Evolutionary conservation across 768 basidiomycete genomes (phyloP).

Genomic region (Mrakia hoshinonis): DNA sequence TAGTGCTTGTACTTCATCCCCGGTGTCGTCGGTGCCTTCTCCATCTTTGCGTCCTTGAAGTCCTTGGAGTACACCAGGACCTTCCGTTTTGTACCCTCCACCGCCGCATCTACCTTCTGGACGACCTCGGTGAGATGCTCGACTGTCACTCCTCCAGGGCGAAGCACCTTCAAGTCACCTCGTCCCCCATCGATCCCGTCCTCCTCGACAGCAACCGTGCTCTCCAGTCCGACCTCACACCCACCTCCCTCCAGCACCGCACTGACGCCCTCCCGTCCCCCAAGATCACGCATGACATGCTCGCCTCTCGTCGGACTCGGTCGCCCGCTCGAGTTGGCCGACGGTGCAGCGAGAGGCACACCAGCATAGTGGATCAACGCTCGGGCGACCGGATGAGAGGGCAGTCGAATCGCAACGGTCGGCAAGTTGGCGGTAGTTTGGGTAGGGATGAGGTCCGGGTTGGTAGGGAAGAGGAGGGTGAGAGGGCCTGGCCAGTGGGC

Average conservation of each 20-base stretch:
- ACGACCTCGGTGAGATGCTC: conserved; percentile 62
- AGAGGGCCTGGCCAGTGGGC: conserved; percentile 93
- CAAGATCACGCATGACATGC: conserved; percentile 72
- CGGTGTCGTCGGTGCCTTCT: conserved; percentile 79
- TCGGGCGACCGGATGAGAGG: conserved; percentile 83
- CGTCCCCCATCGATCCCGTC: conserved; percentile 42
- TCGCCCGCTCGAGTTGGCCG: conserved; percentile 87
- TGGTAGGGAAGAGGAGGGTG: conserved; percentile 77
- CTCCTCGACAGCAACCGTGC: conserved; percentile 59
- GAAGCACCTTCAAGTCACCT: conserved; percentile 66
- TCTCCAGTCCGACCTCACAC: conserved; percentile 85
- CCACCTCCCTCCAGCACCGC: conserved; percentile 86
- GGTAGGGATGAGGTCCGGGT: conserved; percentile 54
- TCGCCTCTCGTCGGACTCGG: conserved; percentile 85
- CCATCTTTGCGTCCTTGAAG: conserved; percentile 59
- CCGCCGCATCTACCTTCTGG: conserved; percentile 30
- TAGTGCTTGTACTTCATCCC: conserved; percentile 99
- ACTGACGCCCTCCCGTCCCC: conserved; percentile 46
- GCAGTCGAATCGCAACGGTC: conserved; percentile 86
- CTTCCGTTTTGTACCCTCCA: conserved; percentile 41
- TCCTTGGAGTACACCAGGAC: conserved; percentile 53
- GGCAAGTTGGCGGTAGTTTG: conserved; percentile 70
- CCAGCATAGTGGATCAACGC: conserved; percentile 70
- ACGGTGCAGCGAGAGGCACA: conserved; percentile 81
- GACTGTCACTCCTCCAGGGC: conserved; percentile 86